These are phyloP conservation scores for Botrytis squamosa DNA, from an alignment of 2,329 filamentous ascomycete species.

Conservation along the genomic window DNA sequence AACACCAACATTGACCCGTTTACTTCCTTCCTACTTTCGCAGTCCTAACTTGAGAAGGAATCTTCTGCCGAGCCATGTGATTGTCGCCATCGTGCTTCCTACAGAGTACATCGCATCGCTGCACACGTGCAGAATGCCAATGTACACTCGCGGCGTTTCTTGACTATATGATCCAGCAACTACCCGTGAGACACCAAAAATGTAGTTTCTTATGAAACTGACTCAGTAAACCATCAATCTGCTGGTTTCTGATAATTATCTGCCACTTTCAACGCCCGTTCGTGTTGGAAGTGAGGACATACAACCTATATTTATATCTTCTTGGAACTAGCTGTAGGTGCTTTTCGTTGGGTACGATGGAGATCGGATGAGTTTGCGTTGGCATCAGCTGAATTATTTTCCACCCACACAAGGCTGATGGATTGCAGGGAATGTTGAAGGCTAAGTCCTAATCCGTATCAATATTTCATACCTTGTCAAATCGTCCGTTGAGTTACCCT, in stretches of 20 bases:
- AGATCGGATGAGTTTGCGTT: neutral
- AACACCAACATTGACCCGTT: neutral
- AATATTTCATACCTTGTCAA: constrained; percentile 14
- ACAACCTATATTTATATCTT: neutral
- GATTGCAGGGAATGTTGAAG: neutral
- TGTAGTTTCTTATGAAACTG: neutral
- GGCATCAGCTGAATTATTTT: constrained; percentile 20
- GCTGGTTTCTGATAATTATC: neutral
- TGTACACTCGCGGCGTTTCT: neutral
- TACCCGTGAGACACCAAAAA: constrained; percentile 1
- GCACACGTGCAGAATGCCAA: neutral
- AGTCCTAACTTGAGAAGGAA: neutral
- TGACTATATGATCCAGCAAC: neutral
- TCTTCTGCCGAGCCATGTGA: neutral
- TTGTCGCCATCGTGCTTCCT: neutral
- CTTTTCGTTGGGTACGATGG: neutral
- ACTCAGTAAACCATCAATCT: neutral
- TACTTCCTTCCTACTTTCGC: neutral
- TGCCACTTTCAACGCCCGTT: neutral
- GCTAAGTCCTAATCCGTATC: constrained; percentile 17
- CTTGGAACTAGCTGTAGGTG: neutral
- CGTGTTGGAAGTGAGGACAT: neutral
- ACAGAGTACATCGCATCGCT: neutral
- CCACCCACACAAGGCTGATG: constrained; percentile 21
- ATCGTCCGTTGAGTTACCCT: constrained; percentile 6